Conservation (phyloP, 2,329 filamentous ascomycete species). For the Alternaria hordeiaustralica region DNA sequence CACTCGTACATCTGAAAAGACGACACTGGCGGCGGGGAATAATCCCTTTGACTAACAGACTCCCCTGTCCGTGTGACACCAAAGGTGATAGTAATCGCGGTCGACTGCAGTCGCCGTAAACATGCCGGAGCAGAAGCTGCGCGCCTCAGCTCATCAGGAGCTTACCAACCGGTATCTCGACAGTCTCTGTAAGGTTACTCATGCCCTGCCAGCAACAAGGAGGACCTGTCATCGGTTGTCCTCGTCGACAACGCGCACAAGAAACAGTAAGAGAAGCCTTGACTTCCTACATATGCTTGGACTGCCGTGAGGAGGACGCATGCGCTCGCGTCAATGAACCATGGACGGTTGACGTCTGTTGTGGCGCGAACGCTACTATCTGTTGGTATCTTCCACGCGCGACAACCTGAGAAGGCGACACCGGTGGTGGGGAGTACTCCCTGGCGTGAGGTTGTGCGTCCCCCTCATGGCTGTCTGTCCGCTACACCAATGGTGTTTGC, state of each 20-base stretch:
- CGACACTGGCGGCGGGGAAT: conserved; percentile 19
- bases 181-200: not conserved
- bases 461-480: conserved; percentile 16
- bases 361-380: conserved; percentile 28
- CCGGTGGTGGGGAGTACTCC: conserved; percentile 33
- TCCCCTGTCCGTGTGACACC: not conserved
- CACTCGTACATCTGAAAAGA: conserved; percentile 22
- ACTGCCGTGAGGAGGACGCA: conserved; percentile 20
- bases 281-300: conserved; percentile 22
- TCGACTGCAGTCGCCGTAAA: conserved; percentile 2
- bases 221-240: not conserved
- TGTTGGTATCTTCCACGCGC: conserved; percentile 37
- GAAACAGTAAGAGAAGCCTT: conserved; percentile 13
- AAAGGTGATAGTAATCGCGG: conserved; percentile 1
- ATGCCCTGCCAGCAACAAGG: not conserved
- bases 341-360: conserved; percentile 35
- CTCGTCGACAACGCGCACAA: not conserved
- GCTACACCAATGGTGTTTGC: conserved; percentile 13
- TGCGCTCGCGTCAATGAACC: conserved; percentile 31
- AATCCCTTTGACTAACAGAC: conserved; percentile 15
- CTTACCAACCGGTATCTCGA: conserved; percentile 11
- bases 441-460: conserved; percentile 23
- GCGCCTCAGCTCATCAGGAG: conserved; percentile 14
- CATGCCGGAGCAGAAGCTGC: conserved; percentile 7
- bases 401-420: conserved; percentile 32